Evolutionary conservation across 1,284 basidiomycete species (phyloP), one percentile per base, ranked within the genome.

Genomic region (Psilocybe mexicana): DNA sequence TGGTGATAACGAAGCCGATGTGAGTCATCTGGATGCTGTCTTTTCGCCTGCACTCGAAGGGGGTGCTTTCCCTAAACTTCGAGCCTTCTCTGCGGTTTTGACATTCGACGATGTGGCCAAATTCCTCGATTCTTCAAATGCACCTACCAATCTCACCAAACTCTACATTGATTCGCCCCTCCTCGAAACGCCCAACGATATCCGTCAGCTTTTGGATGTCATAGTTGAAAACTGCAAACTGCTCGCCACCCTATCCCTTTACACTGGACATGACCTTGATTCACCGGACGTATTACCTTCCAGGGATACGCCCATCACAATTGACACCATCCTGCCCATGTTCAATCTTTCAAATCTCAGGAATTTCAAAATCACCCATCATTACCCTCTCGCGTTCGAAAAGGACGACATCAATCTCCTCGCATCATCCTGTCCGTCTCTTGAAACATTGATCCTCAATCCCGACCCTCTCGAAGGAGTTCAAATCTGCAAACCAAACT

Each of bases 11-110:
- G 78, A 82, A 59, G 82, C 79, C 3, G 65, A 59, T 30, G 82
- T 81, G 0, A 67, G 77, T 44, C 67, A 70, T 0, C 55, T 44
- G 1, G 85, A 87, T 57, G 71, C 65, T 2, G 62, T 69, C 26
- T 83, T 85, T 62, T 18, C 55, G 4, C 84, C 83, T 1, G 64
- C 61, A 2, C 69, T 85, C 11, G 46, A 67, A 24, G 73, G 79
- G 58, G 81, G 78, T 23, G 76, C 82, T 0, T 89, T 88, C 66
- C 83, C 82, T 0, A 69, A 74, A 0, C 72, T 89, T 4, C 76
- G 72, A 64, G 83, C 86, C 57, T 72, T 86, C 42, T 80, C 76
- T 3, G 63, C 84, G 36, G 78, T 77, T 36, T 74, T 74, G 2
- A 64, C 69, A 18, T 70, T 85, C 18, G 67, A 70, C 2, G 76